These are phyloP conservation scores for Udeniomyces megalosporus DNA, from an alignment of 768 basidiomycete species.

Conservation along the genomic window DNA sequence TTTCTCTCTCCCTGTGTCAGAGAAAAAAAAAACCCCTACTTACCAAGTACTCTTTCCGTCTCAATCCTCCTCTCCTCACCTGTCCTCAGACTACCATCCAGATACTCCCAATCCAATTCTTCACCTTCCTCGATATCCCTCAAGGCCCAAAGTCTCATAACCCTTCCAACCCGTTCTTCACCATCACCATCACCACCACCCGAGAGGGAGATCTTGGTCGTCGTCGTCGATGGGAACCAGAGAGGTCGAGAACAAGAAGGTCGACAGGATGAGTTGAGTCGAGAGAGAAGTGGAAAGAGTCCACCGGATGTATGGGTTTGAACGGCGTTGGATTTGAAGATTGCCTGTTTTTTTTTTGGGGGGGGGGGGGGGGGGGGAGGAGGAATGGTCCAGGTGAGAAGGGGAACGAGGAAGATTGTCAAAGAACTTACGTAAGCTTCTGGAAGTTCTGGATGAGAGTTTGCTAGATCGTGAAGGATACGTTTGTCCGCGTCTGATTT, in stretches of 20 bases:
- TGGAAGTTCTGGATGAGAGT: conserved; percentile 9
- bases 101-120: conserved; percentile 1
- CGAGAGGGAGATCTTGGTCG: too few relatives aligned
- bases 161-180: too few relatives aligned
- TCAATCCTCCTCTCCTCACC: background rate
- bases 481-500: conserved; percentile 6
- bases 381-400: background rate
- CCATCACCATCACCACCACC: too few relatives aligned
- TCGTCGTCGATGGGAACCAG: background rate
- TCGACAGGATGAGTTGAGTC: conserved; percentile 13
- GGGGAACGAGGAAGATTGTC: too few relatives aligned
- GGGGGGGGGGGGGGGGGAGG: too few relatives aligned
- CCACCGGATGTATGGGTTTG: conserved; percentile 4
- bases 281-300: conserved; percentile 5
- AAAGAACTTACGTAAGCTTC: background rate
- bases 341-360: background rate
- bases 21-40: too few relatives aligned
- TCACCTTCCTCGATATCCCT: conserved; percentile 9
- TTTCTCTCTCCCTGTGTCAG: too few relatives aligned
- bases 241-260: conserved; percentile 9
- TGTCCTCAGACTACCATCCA: background rate
- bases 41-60: too few relatives aligned
- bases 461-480: conserved; percentile 6
- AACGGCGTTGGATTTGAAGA: conserved; percentile 14
- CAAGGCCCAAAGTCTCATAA: conserved; percentile 3